Evolutionary conservation across 225 moss, liverwort and hornwort species (phyloP), one percentile per base, ranked within the genome.

Genomic region (Lunularia cruciata): DNA sequence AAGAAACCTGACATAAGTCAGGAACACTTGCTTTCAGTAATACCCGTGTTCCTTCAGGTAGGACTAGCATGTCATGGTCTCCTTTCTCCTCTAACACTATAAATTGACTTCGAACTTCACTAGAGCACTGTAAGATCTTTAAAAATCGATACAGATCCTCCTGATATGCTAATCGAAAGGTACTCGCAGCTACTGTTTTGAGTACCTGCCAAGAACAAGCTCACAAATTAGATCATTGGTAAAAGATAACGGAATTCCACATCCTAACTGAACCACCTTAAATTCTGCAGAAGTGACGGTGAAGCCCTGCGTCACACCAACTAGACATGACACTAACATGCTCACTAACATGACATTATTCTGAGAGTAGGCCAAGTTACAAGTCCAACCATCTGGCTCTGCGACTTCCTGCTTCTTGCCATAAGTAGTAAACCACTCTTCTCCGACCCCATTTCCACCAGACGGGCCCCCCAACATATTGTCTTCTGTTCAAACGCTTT

Each of bases 371-470:
- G 13, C 6, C 18, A 26, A 42, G 13, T 40, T 48, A 42, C 35
- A 60, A 32, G 67, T 67, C 75, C 72, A 25, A 75, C 79, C 68
- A 38, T 55, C 55, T 65, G 15, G 0, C 45, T 70, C 60, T 74
- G 71, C 74, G 81, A 26, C 65, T 37, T 23, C 69, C 43, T 60
- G 71, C 77, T 30, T 65, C 59, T 63, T 39, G 75, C 82, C 82
- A 83, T 33, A 75, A 57, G 49, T 75, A 56, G 55, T 83, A 83
- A 15, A 83, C 75, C 6, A 75, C 67, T 69, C 72, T 72, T 75
- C 78, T 72, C 26, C 82, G 67, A 62, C 82, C 82, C 82, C 82
- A 83, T 58, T 75, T 83, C 82, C 82, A 83, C 82, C 82, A 83
- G 19, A 83, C 72, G 38, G 82, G 82, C 33, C 82, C 82, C 35